phyloP scores from a whole-genome alignment of 2,329 filamentous ascomycete species.

The Plenodomus biglobosus region DNA sequence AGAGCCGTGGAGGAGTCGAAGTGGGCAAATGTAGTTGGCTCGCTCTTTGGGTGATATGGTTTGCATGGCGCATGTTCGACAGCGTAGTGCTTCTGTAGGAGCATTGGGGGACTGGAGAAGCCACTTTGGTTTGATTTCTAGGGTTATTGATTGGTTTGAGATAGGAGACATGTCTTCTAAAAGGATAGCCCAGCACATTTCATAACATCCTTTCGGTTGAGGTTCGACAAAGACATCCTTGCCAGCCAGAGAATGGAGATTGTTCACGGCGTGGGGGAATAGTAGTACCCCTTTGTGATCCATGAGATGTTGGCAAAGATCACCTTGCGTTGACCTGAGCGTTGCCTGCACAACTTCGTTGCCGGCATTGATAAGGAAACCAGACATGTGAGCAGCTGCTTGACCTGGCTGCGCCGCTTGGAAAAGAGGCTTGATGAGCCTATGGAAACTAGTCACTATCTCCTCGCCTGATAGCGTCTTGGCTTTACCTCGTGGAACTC shows the following conservation, averaged over 20 bases:
- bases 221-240: slow-evolving; percentile 9
- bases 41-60: slow-evolving; percentile 31
- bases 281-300: slow-evolving; percentile 21
- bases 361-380: neutral
- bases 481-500: slow-evolving; percentile 32
- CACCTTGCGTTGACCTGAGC: neutral
- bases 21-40: slow-evolving; percentile 43
- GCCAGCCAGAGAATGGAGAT: slow-evolving; percentile 11
- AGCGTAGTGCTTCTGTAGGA: slow-evolving; percentile 44
- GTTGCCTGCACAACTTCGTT: neutral
- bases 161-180: slow-evolving; percentile 36
- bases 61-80: slow-evolving; percentile 51
- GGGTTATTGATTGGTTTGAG: slow-evolving; percentile 24
- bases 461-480: slow-evolving; percentile 30
- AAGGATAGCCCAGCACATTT: slow-evolving; percentile 30
- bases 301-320: slow-evolving; percentile 22
- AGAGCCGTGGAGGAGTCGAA: slow-evolving; percentile 43
- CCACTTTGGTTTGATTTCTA: slow-evolving; percentile 55
- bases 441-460: slow-evolving; percentile 31
- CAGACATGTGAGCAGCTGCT: slow-evolving; percentile 4
- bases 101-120: slow-evolving; percentile 51
- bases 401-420: neutral
- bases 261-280: slow-evolving; percentile 10
- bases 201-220: too few species aligned
- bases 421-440: slow-evolving; percentile 31